A percentile compares a stretch with the other conserved stretches of the same genome.
phyloP scores from a whole-genome alignment of 345 rosid genomes.

The Erucastrum elatum region DNA sequence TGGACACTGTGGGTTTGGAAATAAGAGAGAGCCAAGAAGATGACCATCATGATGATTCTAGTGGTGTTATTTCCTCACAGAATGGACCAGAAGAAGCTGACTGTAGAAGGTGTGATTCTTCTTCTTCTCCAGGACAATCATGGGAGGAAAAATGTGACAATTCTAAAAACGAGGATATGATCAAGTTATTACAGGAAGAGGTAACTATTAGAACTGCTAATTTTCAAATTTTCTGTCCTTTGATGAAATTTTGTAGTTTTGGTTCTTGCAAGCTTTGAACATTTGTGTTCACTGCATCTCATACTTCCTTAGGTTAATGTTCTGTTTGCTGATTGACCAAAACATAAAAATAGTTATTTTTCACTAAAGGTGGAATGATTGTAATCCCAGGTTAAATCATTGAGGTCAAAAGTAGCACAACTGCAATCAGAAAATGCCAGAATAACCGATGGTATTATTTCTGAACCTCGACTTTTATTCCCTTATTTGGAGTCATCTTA shows the following conservation, averaged over 20 bases:
- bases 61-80: conserved; percentile 32
- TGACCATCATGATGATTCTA: conserved; percentile 35
- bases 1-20: conserved; percentile 32
- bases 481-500: not conserved
- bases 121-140: conserved; percentile 39
- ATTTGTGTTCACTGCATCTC: not conserved
- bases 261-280: conserved; percentile 9
- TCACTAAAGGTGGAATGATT: not conserved
- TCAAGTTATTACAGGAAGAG: conserved; percentile 62
- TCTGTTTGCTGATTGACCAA: not conserved
- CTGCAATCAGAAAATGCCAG: conserved; percentile 49
- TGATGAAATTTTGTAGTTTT: conserved; percentile 1
- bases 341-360: not conserved
- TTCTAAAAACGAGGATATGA: conserved; percentile 39
- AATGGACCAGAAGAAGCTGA: conserved; percentile 45
- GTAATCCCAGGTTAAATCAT: conserved; percentile 56
- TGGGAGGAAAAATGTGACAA: conserved; percentile 34
- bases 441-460: conserved; percentile 35
- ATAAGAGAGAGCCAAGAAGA: conserved; percentile 39
- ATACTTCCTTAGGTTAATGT: not conserved
- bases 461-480: conserved; percentile 11
- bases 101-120: conserved; percentile 25
- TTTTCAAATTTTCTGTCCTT: not conserved
- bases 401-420: conserved; percentile 68
- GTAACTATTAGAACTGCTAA: conserved; percentile 35